These are phyloP conservation scores for Agaricus blazei DNA, from an alignment of 768 basidiomycete genomes.

Conservation along the genomic window DNA sequence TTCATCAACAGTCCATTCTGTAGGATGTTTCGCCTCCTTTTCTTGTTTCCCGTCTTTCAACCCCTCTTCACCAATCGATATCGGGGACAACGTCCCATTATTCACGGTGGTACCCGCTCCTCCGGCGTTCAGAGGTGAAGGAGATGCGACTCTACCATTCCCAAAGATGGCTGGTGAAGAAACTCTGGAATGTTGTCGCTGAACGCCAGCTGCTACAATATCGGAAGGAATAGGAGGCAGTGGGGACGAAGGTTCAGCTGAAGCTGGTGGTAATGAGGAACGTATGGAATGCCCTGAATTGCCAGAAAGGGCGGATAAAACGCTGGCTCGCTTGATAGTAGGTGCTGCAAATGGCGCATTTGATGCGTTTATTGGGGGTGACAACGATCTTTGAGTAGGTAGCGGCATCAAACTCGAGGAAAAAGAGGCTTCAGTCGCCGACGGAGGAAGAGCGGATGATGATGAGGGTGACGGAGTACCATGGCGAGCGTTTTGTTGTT, in stretches of 20 bases:
- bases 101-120: neutral
- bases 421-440: too few relatives aligned
- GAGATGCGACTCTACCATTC: too few relatives aligned
- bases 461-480: too few relatives aligned
- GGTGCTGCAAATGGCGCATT: slow-evolving; percentile 21
- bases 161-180: neutral
- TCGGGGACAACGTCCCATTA: slow-evolving; percentile 8
- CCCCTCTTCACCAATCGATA: neutral
- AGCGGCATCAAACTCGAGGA: neutral
- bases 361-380: slow-evolving; percentile 18
- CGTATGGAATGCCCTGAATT: neutral
- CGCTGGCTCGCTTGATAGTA: slow-evolving; percentile 32
- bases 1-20: slow-evolving; percentile 83
- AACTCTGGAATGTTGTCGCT: neutral
- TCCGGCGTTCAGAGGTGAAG: too few relatives aligned
- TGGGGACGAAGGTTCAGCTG: neutral
- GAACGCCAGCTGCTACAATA: neutral
- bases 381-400: slow-evolving; percentile 3
- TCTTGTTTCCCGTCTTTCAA: neutral
- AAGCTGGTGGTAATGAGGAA: neutral
- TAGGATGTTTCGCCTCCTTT: slow-evolving; percentile 42
- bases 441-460: too few relatives aligned
- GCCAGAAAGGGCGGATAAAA: slow-evolving; percentile 17
- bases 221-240: neutral
- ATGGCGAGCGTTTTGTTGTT: too few relatives aligned